Evolutionary conservation across 495 filamentous ascomycete genomes (phyloP).

Genomic region (Cryomyces antarcticus): DNA sequence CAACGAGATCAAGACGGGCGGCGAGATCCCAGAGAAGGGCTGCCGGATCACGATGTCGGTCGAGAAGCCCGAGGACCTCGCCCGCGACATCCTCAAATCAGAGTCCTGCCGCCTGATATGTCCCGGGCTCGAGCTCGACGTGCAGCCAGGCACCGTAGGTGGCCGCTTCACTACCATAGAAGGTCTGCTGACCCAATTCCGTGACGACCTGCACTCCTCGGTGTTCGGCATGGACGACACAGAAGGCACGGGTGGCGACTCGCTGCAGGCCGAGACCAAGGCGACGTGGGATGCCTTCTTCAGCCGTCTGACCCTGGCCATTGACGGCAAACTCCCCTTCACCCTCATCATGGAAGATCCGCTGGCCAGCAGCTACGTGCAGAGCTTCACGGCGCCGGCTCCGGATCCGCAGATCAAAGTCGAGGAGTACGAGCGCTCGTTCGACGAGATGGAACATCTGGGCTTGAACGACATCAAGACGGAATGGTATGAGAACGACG

Average conservation of each 20-base stretch:
- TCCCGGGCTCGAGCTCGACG: slow-evolving; percentile 63
- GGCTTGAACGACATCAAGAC: slow-evolving; percentile 84
- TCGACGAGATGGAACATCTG: slow-evolving; percentile 79
- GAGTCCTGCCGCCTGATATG: slow-evolving; percentile 73
- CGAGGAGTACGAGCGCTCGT: slow-evolving; percentile 73
- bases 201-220: slow-evolving; percentile 64
- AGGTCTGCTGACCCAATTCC: slow-evolving; percentile 80
- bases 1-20: slow-evolving; percentile 93
- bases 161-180: slow-evolving; percentile 94
- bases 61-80: slow-evolving; percentile 53
- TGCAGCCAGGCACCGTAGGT: slow-evolving; percentile 79
- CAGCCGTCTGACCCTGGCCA: slow-evolving; percentile 46
- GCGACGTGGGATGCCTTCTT: slow-evolving; percentile 70
- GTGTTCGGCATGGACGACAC: slow-evolving; percentile 58
- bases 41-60: slow-evolving; percentile 64
- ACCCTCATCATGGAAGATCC: slow-evolving; percentile 77
- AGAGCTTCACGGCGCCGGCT: slow-evolving; percentile 54
- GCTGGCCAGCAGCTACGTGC: slow-evolving; percentile 77
- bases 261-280: slow-evolving; percentile 38
- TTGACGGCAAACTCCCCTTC: slow-evolving; percentile 64
- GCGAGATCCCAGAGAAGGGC: slow-evolving; percentile 72
- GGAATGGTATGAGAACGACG: slow-evolving; percentile 57
- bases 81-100: slow-evolving; percentile 86
- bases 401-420: slow-evolving; percentile 60
- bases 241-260: slow-evolving; percentile 46